These are phyloP conservation scores for Orobanche coerulescens DNA, from an alignment of 257 asterid species.

Conservation along the genomic window DNA sequence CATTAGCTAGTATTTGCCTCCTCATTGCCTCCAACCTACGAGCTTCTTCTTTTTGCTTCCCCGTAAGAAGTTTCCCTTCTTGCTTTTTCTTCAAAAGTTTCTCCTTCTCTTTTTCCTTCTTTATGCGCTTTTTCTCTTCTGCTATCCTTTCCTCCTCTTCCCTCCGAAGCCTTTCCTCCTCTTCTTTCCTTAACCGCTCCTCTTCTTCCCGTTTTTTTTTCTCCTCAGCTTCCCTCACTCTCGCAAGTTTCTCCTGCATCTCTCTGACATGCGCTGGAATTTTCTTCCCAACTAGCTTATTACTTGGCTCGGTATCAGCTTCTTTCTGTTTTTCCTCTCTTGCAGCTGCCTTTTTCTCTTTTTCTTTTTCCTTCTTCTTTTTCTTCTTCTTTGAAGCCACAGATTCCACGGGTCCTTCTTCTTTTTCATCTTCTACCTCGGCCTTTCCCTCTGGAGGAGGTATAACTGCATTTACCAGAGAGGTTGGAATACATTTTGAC, in stretches of 20 bases:
- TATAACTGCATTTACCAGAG: constrained; percentile 24
- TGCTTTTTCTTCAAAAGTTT: constrained; percentile 69
- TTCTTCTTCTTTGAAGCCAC: constrained; percentile 75
- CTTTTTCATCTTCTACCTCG: constrained; percentile 54
- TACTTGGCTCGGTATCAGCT: constrained; percentile 35
- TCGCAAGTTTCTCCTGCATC: constrained; percentile 87
- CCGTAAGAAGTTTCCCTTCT: constrained; percentile 78
- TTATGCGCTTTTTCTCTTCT: constrained; percentile 79
- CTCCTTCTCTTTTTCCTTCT: constrained; percentile 87
- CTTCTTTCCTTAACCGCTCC: constrained; percentile 79
- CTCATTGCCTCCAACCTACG: constrained; percentile 82
- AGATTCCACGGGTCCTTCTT: constrained; percentile 54
- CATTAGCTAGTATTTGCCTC: constrained; percentile 71
- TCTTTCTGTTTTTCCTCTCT: constrained; percentile 64
- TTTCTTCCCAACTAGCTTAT: constrained; percentile 49
- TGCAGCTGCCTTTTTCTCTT: constrained; percentile 52
- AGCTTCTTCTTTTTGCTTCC: constrained; percentile 89
- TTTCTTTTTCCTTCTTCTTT: constrained; percentile 77
- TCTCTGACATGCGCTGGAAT: constrained; percentile 73
- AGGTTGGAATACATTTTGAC: constrained; percentile 29
- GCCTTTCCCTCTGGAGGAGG: constrained; percentile 41
- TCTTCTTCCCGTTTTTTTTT: constrained; percentile 72
- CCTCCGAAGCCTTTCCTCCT: constrained; percentile 62
- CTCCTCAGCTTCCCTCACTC: constrained; percentile 68
- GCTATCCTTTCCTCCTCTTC: constrained; percentile 70